These are phyloP conservation scores for Sphaerobolus stellatus DNA, from an alignment of 1,284 basidiomycete genomes.

Conservation along the genomic window DNA sequence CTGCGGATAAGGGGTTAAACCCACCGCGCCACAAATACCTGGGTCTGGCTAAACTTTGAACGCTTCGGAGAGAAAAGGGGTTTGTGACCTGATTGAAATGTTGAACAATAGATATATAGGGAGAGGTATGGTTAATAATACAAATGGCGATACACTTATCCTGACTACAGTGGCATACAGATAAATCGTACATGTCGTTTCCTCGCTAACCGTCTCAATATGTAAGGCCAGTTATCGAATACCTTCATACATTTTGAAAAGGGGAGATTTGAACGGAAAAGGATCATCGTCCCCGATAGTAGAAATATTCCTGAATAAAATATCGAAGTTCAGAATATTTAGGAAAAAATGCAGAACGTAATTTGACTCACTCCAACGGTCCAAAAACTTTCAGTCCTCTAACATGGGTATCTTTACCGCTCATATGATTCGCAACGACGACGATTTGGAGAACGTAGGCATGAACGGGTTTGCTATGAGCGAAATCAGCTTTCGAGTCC, in stretches of 20 bases:
- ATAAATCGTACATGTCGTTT: too few relatives aligned
- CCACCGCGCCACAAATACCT: too few relatives aligned
- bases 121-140: too few relatives aligned
- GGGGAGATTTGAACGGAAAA: conserved; percentile 61
- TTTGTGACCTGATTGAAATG: too few relatives aligned
- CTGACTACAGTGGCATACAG: too few relatives aligned
- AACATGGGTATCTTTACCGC: conserved; percentile 98
- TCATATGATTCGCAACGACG: conserved; percentile 92
- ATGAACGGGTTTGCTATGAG: conserved; percentile 76
- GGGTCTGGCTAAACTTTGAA: too few relatives aligned
- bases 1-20: too few relatives aligned
- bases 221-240: conserved; percentile 63
- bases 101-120: too few relatives aligned
- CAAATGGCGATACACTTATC: too few relatives aligned
- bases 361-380: conserved; percentile 66
- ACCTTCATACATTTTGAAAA: conserved; percentile 76
- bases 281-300: conserved; percentile 60
- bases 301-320: background rate
- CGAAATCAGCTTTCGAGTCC: background rate
- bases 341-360: background rate
- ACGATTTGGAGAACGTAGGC: conserved; percentile 91
- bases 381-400: conserved; percentile 87
- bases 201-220: too few relatives aligned
- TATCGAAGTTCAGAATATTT: background rate
- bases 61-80: too few relatives aligned